Percentiles rank a stretch among this genome's conserved stretches.
These are phyloP conservation scores for Drechslerella stenobrocha DNA, from an alignment of 2,329 filamentous ascomycete genomes.

Conservation along the genomic window DNA sequence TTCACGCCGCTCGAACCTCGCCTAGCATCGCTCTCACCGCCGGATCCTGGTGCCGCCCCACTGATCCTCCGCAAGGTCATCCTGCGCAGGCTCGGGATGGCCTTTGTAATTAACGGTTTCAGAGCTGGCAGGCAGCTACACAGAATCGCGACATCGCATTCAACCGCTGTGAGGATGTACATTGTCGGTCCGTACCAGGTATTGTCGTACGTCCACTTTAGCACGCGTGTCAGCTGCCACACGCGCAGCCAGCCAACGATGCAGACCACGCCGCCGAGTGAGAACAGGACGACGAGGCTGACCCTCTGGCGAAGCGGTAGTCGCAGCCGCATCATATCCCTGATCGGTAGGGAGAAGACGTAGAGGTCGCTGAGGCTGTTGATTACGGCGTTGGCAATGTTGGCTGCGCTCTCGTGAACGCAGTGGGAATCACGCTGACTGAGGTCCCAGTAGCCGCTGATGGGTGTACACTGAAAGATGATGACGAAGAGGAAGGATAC, in stretches of 20 bases:
- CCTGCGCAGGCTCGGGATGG: conserved; percentile 28
- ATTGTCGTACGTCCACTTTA: conserved; percentile 37
- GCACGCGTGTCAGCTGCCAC: conserved; percentile 33
- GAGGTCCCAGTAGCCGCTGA: conserved; percentile 41
- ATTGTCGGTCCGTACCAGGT: conserved; percentile 45
- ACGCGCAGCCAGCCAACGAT: conserved; percentile 42
- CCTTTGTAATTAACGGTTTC: conserved; percentile 42
- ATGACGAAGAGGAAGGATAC: conserved; percentile 33
- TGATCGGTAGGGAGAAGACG: conserved; percentile 41
- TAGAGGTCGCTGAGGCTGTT: conserved; percentile 45
- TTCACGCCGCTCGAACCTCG: conserved; percentile 3
- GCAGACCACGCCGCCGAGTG: conserved; percentile 36
- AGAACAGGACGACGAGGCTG: conserved; percentile 37
- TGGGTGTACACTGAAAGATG: conserved; percentile 39
- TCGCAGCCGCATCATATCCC: conserved; percentile 31
- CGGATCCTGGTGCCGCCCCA: conserved; percentile 3
- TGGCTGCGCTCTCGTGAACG: conserved; percentile 28
- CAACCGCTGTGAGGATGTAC: conserved; percentile 43
- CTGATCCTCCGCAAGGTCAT: conserved; percentile 32
- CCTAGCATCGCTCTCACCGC: conserved; percentile 14
- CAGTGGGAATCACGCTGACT: conserved; percentile 23
- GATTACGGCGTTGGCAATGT: conserved; percentile 37
- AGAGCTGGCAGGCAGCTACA: conserved; percentile 42
- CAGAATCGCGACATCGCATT: conserved; percentile 37
- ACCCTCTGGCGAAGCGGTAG: conserved; percentile 35